These are phyloP conservation scores for Suillus sp. DNA, from an alignment of 768 basidiomycete species.

Conservation along the genomic window DNA sequence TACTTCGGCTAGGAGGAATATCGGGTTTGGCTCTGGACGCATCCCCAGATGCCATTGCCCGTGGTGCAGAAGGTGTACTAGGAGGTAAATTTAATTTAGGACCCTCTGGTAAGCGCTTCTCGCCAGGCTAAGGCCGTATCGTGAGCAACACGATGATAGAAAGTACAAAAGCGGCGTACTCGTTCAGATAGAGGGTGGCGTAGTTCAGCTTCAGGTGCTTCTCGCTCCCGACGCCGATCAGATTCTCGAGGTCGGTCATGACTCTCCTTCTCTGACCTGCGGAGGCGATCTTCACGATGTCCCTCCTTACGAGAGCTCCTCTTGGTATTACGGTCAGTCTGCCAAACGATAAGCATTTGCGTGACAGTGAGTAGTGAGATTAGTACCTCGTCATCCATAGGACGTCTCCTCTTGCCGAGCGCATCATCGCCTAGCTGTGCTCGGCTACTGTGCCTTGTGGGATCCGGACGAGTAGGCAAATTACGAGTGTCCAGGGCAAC, in stretches of 20 bases:
- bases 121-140: slow-evolving; percentile 40
- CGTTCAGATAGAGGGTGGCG: slow-evolving; percentile 58
- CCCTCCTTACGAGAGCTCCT: slow-evolving; percentile 79
- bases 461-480: slow-evolving; percentile 61
- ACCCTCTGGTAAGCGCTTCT: slow-evolving; percentile 59
- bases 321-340: slow-evolving; percentile 79
- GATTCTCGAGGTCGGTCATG: slow-evolving; percentile 70
- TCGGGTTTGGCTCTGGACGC: slow-evolving; percentile 46
- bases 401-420: slow-evolving; percentile 72
- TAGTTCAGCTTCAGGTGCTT: slow-evolving; percentile 50
- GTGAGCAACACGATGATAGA: slow-evolving; percentile 13
- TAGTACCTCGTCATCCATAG: slow-evolving; percentile 74
- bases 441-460: slow-evolving; percentile 53
- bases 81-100: slow-evolving; percentile 57
- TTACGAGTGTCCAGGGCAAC: slow-evolving; percentile 52
- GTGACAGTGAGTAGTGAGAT: slow-evolving; percentile 8
- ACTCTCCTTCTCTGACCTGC: slow-evolving; percentile 70
- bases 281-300: slow-evolving; percentile 73
- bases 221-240: slow-evolving; percentile 67
- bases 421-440: slow-evolving; percentile 56
- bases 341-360: slow-evolving; percentile 20
- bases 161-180: slow-evolving; percentile 40
- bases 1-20: slow-evolving; percentile 36
- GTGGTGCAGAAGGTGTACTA: slow-evolving; percentile 67
- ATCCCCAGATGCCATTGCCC: slow-evolving; percentile 64